These are phyloP conservation scores for Lavandula angustifolia DNA, from an alignment of 257 asterid species.

Conservation along the genomic window DNA sequence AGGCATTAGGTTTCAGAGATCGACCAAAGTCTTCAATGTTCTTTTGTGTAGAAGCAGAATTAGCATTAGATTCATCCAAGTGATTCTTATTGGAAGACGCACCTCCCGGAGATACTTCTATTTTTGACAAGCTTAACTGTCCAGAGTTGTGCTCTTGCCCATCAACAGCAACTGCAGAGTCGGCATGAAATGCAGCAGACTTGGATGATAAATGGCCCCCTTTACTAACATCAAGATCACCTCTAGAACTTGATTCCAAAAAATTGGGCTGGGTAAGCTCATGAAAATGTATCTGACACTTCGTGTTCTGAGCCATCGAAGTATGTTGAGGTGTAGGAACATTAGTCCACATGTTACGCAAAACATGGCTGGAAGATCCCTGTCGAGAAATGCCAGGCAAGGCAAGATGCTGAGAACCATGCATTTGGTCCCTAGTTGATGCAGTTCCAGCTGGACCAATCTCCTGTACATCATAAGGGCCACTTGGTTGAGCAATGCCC, in stretches of 20 bases:
- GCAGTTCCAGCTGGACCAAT: slow-evolving; percentile 36
- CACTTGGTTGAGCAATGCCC: slow-evolving; percentile 32
- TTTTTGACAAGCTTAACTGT: slow-evolving; percentile 37
- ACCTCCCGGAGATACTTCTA: slow-evolving; percentile 40
- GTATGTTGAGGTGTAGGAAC: slow-evolving; percentile 46
- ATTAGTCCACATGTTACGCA: slow-evolving; percentile 45
- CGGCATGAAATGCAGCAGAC: neutral
- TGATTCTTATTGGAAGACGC: slow-evolving; percentile 35
- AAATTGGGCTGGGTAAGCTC: slow-evolving; percentile 47
- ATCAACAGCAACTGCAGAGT: slow-evolving; percentile 35
- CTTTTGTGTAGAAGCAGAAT: slow-evolving; percentile 47
- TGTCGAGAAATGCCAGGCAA: slow-evolving; percentile 38
- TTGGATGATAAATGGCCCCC: slow-evolving; percentile 3
- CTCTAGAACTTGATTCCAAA: slow-evolving; percentile 53
- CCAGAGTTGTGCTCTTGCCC: slow-evolving; percentile 49
- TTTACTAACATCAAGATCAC: slow-evolving; percentile 18
- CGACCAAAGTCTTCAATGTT: slow-evolving; percentile 73
- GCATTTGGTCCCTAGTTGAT: slow-evolving; percentile 35
- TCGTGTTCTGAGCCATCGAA: slow-evolving; percentile 40
- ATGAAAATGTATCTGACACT: slow-evolving; percentile 40
- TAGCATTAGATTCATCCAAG: slow-evolving; percentile 51
- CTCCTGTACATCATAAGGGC: slow-evolving; percentile 37
- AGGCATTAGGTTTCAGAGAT: slow-evolving; percentile 56
- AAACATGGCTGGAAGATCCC: slow-evolving; percentile 35
- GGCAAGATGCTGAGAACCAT: slow-evolving; percentile 41